Conservation (phyloP, 805 yeast genomes). For the Cyberlindnera galapagoensis region DNA sequence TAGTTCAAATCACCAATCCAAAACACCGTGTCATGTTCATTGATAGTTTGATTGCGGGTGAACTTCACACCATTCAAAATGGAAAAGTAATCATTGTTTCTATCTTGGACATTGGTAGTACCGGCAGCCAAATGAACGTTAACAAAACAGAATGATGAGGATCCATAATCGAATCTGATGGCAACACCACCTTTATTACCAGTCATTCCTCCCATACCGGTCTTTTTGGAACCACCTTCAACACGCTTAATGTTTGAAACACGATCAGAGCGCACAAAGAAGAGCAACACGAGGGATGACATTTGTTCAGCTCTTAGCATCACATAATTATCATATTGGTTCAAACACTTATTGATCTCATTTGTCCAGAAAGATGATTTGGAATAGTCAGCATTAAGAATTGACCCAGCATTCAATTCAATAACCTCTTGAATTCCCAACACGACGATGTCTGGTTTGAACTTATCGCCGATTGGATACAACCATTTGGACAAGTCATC, state of each 20-base stretch:
- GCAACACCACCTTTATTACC: conserved; percentile 98
- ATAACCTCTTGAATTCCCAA: conserved; percentile 92
- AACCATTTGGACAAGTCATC: conserved; percentile 70
- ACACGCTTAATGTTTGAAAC: conserved; percentile 63
- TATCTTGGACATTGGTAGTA: conserved; percentile 66
- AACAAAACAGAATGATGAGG: conserved; percentile 73
- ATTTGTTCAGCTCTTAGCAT: conserved; percentile 69
- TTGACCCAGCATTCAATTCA: conserved; percentile 87
- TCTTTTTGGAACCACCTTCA: conserved; percentile 90
- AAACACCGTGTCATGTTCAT: conserved; percentile 78
- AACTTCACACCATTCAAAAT: conserved; percentile 73
- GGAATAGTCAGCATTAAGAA: conserved; percentile 77
- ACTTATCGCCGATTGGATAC: conserved; percentile 59
- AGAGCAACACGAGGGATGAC: conserved; percentile 58
- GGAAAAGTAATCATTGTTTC: conserved; percentile 78
- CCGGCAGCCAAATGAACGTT: conserved; percentile 97
- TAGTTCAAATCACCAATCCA: conserved; percentile 97
- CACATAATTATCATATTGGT: conserved; percentile 50
- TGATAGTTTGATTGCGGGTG: conserved; percentile 65
- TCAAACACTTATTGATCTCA: conserved; percentile 55
- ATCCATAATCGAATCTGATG: conserved; percentile 76
- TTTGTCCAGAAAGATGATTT: conserved; percentile 76
- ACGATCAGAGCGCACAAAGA: conserved; percentile 50
- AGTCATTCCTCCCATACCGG: conserved; percentile 94
- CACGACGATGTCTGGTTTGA: conserved; percentile 74